Conservation (phyloP, 164 flowering plant species). For the Saururus chinensis region DNA sequence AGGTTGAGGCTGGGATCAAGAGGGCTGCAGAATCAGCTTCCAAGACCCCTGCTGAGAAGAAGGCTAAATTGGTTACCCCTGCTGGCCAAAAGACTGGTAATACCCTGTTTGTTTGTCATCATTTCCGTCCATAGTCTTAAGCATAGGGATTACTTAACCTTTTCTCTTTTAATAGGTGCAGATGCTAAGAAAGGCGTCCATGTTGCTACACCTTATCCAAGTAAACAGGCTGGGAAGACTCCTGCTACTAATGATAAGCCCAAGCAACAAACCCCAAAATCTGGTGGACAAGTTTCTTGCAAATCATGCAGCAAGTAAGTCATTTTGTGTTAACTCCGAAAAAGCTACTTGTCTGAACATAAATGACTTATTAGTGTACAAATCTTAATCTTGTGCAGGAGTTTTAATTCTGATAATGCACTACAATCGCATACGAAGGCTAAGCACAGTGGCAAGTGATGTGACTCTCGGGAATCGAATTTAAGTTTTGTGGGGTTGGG, state of each 20-base stretch:
- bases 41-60: constrained; percentile 50
- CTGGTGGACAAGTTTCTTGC: constrained; percentile 39
- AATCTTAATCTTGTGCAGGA: too few species aligned
- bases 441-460: constrained; percentile 32
- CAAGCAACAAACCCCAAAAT: constrained; percentile 48
- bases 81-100: constrained; percentile 44
- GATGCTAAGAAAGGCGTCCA: not conserved
- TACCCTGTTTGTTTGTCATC: not conserved
- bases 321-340: not conserved
- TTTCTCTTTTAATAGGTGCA: not conserved
- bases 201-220: constrained; percentile 57
- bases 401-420: constrained; percentile 30
- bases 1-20: constrained; percentile 34
- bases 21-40: constrained; percentile 37
- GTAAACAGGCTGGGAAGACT: constrained; percentile 46
- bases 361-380: not conserved
- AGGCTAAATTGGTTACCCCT: constrained; percentile 56
- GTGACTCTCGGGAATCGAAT: not conserved
- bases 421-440: constrained; percentile 46
- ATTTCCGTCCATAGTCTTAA: too few species aligned
- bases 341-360: too few species aligned
- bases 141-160: not conserved
- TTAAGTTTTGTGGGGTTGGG: too few species aligned
- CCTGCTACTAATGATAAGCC: constrained; percentile 27
- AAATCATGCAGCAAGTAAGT: constrained; percentile 41